phyloP scores from a whole-genome alignment of 257 asterid species.

The Dorcoceras hygrometricum region DNA sequence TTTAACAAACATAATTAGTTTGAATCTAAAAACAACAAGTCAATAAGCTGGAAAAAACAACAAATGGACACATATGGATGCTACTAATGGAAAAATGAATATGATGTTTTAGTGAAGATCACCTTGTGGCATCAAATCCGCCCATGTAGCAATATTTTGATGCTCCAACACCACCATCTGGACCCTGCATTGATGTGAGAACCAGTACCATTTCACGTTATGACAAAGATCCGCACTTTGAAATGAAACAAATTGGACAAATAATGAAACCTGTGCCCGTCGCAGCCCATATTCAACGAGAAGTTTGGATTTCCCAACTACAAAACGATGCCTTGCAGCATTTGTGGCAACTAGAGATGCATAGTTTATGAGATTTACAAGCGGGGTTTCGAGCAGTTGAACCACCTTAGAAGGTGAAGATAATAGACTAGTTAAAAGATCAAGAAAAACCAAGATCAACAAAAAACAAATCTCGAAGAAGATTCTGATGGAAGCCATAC shows the following conservation, averaged over 20 bases:
- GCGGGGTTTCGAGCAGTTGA: conserved; percentile 94
- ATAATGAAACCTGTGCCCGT: conserved; percentile 75
- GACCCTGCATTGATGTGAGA: conserved; percentile 60
- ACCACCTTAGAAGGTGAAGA: conserved; percentile 57
- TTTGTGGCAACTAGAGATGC: conserved; percentile 97
- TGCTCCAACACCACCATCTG: conserved; percentile 98
- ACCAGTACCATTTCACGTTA: conserved; percentile 19
- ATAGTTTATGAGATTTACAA: conserved; percentile 81
- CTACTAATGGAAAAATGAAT: background rate
- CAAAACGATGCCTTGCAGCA: conserved; percentile 98
- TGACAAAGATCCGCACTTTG: conserved; percentile 18
- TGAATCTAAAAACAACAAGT: background rate
- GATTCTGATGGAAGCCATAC: background rate
- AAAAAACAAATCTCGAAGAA: background rate
- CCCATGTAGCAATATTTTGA: conserved; percentile 97
- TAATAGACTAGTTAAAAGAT: background rate
- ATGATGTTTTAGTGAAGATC: conserved; percentile 18
- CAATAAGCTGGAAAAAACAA: background rate
- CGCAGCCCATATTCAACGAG: conserved; percentile 96
- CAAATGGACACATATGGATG: conserved; percentile 11
- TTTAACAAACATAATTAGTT: background rate
- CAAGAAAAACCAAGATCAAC: too few relatives aligned
- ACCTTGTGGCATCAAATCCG: conserved; percentile 99
- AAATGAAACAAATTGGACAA: conserved; percentile 24
- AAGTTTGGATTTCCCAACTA: conserved; percentile 88